Evolutionary conservation across 768 basidiomycete species (phyloP).

Genomic region (Psilocybe azurescens): DNA sequence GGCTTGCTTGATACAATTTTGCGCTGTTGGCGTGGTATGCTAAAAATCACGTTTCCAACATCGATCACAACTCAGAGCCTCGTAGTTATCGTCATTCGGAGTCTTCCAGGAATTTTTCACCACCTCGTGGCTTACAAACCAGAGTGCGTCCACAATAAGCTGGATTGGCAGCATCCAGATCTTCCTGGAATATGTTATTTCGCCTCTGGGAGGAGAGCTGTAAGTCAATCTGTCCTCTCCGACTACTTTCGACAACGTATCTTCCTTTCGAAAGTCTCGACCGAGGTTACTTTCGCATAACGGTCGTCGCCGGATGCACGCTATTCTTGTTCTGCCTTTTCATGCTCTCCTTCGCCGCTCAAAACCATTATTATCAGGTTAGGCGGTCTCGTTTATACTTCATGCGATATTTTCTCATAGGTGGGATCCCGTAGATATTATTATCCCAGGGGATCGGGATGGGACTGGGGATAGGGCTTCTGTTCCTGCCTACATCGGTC

Average conservation of each 20-base stretch:
- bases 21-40: constrained; percentile 10
- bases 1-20: constrained; percentile 12
- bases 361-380: constrained; percentile 9
- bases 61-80: neutral
- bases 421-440: constrained; percentile 8
- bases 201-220: constrained; percentile 39
- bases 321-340: constrained; percentile 23
- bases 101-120: constrained; percentile 18
- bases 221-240: constrained; percentile 14
- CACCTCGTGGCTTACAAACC: neutral
- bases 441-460: constrained; percentile 16
- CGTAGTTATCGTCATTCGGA: constrained; percentile 15
- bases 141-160: constrained; percentile 25
- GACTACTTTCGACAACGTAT: neutral
- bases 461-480: constrained; percentile 13
- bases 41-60: neutral
- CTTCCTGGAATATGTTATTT: constrained; percentile 41
- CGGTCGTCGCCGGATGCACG: constrained; percentile 20
- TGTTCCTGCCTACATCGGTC: constrained; percentile 15
- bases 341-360: constrained; percentile 8
- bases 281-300: constrained; percentile 43
- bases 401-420: neutral
- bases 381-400: neutral
- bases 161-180: constrained; percentile 55
- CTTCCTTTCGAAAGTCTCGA: constrained; percentile 30